Evolutionary conservation across 176 grass and related monocot species (phyloP), one percentile per base, ranked within the genome.

Genomic region (Musa itinerans): DNA sequence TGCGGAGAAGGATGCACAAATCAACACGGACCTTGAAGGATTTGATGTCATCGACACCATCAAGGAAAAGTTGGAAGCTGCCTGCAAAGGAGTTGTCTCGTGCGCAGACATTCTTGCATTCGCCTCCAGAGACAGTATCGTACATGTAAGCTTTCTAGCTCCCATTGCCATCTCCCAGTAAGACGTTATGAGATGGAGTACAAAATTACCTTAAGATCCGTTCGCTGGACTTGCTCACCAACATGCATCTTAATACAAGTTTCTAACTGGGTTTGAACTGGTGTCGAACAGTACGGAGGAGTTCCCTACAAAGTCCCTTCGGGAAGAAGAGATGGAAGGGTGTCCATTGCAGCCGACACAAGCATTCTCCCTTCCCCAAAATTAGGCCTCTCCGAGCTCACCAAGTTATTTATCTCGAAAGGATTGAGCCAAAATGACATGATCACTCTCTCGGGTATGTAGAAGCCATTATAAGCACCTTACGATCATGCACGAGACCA

Each of bases 241-340:
- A 43, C 34, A 43, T 43, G 34, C 34, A 43, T 43, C 34, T 43
- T 43, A 43, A 43, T 5, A 6, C 34, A 43, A 43, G 34, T 43
- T 13, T 15, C 55, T 1, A 5, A 17, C 17, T 17, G 15, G 55
- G 55, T 17, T 58, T 17, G 11, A 58, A 58, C 55, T 58, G 11
- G 55, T 17, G 17, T 10, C 51, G 27, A 0, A 8, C 76, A 88
- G 85, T 68, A 71, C 56, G 91, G 91, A 58, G 91, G 87, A 11
- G 23, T 80, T 54, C 74, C 69, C 9, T 94, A 94, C 71, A 3
- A 68, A 20, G 91, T 94, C 20, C 87, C 83, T 48, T 77, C 85
- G 3, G 91, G 87, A 52, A 79, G 91, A 51, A 90, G 78, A 76
- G 87, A 94, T 83, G 91, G 91, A 51, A 84, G 77, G 12, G 69